Evolutionary conservation across 352 stramenopile genomes (phyloP).

Genomic region (Globisporangium takayamanum): DNA sequence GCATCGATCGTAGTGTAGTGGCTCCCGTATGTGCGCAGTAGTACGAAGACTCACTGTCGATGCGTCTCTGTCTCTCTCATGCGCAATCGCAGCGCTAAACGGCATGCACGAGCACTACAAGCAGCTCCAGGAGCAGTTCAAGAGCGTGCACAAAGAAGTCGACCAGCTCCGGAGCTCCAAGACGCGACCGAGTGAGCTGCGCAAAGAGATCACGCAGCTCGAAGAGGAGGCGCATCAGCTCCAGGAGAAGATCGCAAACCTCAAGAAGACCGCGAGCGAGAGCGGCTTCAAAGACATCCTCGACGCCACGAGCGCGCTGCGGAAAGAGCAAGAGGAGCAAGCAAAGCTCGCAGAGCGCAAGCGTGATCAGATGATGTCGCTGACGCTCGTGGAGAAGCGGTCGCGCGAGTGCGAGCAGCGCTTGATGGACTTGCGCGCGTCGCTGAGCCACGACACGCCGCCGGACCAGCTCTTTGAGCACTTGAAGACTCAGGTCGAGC

Average conservation of each 20-base stretch:
- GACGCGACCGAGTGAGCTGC: slow-evolving; percentile 77
- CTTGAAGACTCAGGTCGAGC: slow-evolving; percentile 67
- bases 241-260: slow-evolving; percentile 84
- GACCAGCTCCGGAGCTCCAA: slow-evolving; percentile 77
- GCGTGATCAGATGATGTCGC: slow-evolving; percentile 80
- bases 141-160: slow-evolving; percentile 86
- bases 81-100: slow-evolving; percentile 29
- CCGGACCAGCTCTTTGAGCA: slow-evolving; percentile 88
- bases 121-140: slow-evolving; percentile 92
- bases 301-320: slow-evolving; percentile 84
- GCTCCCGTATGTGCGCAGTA: too few relatives aligned
- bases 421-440: slow-evolving; percentile 65
- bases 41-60: neutral
- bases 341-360: slow-evolving; percentile 87
- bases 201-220: slow-evolving; percentile 88
- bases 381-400: slow-evolving; percentile 81
- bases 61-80: neutral
- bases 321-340: slow-evolving; percentile 93
- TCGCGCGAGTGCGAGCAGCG: slow-evolving; percentile 64
- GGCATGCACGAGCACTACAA: slow-evolving; percentile 89
- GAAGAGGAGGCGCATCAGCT: slow-evolving; percentile 90
- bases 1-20: neutral
- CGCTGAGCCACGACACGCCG: slow-evolving; percentile 64
- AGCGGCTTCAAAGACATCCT: slow-evolving; percentile 87
- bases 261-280: slow-evolving; percentile 83